Evolutionary conservation across 805 yeast species (phyloP).

Genomic region (Cyberlindnera maritima): DNA sequence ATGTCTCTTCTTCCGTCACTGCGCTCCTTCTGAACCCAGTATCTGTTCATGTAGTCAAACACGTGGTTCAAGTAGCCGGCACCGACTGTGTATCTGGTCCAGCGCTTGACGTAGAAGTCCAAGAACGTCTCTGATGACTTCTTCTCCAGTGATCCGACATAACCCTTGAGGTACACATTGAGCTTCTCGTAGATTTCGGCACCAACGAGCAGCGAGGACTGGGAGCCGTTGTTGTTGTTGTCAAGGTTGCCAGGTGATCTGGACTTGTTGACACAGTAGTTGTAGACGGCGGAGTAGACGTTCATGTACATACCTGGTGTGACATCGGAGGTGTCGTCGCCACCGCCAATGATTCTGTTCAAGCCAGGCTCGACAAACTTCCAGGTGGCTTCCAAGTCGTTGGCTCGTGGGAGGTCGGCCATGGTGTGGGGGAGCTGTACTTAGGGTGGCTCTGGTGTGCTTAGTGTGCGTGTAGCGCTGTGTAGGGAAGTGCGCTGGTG

Average conservation of each 20-base stretch:
- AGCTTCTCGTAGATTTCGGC: conserved; percentile 81
- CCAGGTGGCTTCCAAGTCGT: conserved; percentile 73
- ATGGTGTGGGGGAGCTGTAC: too few relatives aligned
- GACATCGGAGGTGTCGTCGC: conserved; percentile 52
- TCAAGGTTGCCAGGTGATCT: conserved; percentile 41
- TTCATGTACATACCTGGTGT: conserved; percentile 79
- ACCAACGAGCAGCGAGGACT: conserved; percentile 63
- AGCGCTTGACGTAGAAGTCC: conserved; percentile 79
- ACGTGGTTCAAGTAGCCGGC: conserved; percentile 91
- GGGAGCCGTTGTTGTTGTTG: conserved; percentile 25
- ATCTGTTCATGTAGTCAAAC: conserved; percentile 91
- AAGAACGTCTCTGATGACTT: conserved; percentile 65
- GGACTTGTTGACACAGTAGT: conserved; percentile 83
- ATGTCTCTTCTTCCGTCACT: conserved; percentile 89
- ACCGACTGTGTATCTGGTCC: conserved; percentile 89
- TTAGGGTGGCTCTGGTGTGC: too few relatives aligned
- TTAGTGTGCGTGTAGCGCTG: not conserved
- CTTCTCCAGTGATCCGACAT: conserved; percentile 49
- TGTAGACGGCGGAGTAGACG: conserved; percentile 88
- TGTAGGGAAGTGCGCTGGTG: not conserved
- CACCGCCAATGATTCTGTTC: conserved; percentile 63
- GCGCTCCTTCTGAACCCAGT: conserved; percentile 96
- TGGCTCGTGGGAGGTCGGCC: conserved; percentile 47
- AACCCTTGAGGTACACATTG: conserved; percentile 60
- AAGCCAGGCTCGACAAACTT: conserved; percentile 73